phyloP scores from a whole-genome alignment of 2,329 filamentous ascomycete species.

The Teratosphaeria gauchensis region DNA sequence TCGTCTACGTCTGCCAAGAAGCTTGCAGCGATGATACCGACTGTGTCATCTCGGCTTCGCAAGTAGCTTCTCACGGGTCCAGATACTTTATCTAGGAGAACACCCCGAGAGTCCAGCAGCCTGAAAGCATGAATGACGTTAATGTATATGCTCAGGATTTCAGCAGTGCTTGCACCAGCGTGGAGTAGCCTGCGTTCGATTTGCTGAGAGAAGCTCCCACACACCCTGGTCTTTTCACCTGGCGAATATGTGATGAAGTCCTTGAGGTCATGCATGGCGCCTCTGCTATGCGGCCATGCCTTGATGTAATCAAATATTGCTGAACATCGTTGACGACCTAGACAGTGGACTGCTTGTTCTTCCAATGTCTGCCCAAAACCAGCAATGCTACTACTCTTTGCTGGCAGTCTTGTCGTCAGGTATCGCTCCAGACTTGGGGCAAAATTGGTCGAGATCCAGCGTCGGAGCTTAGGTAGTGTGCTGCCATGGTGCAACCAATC shows the following conservation, averaged over 20 bases:
- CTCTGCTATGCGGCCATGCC: slow-evolving; percentile 61
- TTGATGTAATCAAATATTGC: slow-evolving; percentile 73
- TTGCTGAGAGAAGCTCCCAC: slow-evolving; percentile 56
- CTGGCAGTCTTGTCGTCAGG: slow-evolving; percentile 38
- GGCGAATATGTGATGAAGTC: slow-evolving; percentile 56
- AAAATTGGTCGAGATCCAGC: slow-evolving; percentile 62
- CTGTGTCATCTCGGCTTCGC: slow-evolving; percentile 66
- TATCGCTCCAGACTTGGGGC: slow-evolving; percentile 52
- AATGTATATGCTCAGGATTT: slow-evolving; percentile 69
- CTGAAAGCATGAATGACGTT: slow-evolving; percentile 70
- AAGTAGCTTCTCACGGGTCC: slow-evolving; percentile 66
- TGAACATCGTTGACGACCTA: slow-evolving; percentile 59
- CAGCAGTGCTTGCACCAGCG: slow-evolving; percentile 63
- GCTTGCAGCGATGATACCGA: slow-evolving; percentile 66
- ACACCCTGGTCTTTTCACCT: slow-evolving; percentile 59
- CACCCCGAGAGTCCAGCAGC: slow-evolving; percentile 65
- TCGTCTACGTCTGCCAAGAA: slow-evolving; percentile 54
- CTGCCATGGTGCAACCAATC: slow-evolving; percentile 47
- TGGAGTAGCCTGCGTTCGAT: slow-evolving; percentile 61
- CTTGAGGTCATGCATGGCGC: slow-evolving; percentile 64
- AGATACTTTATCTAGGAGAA: slow-evolving; percentile 65
- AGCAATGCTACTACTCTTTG: slow-evolving; percentile 32
- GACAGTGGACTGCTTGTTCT: slow-evolving; percentile 10
- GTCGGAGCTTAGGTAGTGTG: slow-evolving; percentile 50
- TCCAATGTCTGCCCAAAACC: slow-evolving; percentile 32